A percentile compares a stretch with the other conserved stretches of the same genome.
Conservation (phyloP, 1,284 basidiomycete species). For the Cutaneotrichosporon daszewskae region DNA sequence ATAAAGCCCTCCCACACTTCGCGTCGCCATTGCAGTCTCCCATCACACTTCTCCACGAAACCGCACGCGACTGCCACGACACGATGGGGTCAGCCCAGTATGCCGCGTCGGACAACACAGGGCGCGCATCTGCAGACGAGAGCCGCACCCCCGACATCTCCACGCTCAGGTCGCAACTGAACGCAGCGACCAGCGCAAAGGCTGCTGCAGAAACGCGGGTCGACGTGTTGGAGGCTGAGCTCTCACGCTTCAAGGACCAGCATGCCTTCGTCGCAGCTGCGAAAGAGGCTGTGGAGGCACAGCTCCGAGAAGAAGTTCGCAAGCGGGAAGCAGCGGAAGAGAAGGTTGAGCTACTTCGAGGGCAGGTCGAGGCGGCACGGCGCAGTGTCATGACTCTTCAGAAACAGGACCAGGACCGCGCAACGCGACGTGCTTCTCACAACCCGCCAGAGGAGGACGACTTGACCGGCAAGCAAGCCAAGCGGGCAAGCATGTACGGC, state of each 20-base stretch:
- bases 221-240: slow-evolving; percentile 30
- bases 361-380: slow-evolving; percentile 85
- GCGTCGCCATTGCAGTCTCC: too few species aligned
- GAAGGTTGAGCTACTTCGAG: slow-evolving; percentile 67
- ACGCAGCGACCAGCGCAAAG: slow-evolving; percentile 1
- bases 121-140: too few species aligned
- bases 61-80: too few species aligned
- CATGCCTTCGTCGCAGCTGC: slow-evolving; percentile 35
- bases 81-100: too few species aligned
- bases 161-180: neutral
- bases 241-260: slow-evolving; percentile 36
- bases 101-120: too few species aligned
- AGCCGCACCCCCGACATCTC: neutral
- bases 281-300: slow-evolving; percentile 54
- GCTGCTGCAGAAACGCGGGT: slow-evolving; percentile 10
- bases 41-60: too few species aligned
- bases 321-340: slow-evolving; percentile 66
- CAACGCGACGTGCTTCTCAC: slow-evolving; percentile 17
- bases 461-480: slow-evolving; percentile 1
- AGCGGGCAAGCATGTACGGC: slow-evolving; percentile 14
- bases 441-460: too few species aligned
- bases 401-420: slow-evolving; percentile 54
- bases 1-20: too few species aligned
- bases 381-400: slow-evolving; percentile 87
- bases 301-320: slow-evolving; percentile 56